Base-by-base conservation (phyloP, 208 protist species). In the Crithidia thermophila region DNA sequence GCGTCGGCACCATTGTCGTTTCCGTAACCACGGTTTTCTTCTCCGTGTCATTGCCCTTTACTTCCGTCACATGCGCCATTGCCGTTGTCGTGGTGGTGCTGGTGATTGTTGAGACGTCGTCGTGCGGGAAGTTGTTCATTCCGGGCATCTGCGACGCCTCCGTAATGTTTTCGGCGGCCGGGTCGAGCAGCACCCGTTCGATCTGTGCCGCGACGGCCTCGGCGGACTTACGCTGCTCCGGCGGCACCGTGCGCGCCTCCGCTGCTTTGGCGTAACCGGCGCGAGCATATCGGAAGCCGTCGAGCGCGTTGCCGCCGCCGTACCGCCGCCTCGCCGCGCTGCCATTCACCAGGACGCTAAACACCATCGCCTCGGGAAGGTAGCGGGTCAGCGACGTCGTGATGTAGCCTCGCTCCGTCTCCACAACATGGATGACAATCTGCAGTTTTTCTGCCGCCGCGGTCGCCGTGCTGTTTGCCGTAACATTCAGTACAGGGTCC, bases 371-470 rank as follows among this genome's bases (percentile, higher is more conserved):
- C 31, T 45, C 31, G 1, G 57, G 57, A 4, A 72, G 28, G 34
- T 59, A 65, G 14, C 60, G 40, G 18, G 57, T 37, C 11, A 65
- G 55, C 10, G 67, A 72, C 16, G 67, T 33, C 20, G 67, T 72
- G 23, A 72, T 65, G 57, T 72, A 72, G 21, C 67, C 67, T 0
- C 31, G 4, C 47, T 72, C 20, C 11, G 56, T 51, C 27, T 72
- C 67, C 18, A 65, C 30, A 18, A 72, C 67, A 4, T 65, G 46
- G 27, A 65, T 72, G 0, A 65, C 57, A 13, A 60, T 28, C 28
- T 65, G 43, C 33, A 39, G 30, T 47, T 23, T 30, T 8, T 39
- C 20, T 20, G 34, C 33, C 10, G 30, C 23, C 36, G 0, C 2
- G 16, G 21, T 9, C 8, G 23, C 23, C 31, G 63, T 23, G 2